Evolutionary conservation across 2,329 filamentous ascomycete genomes (phyloP).

Genomic region (Penicillium sp.): DNA sequence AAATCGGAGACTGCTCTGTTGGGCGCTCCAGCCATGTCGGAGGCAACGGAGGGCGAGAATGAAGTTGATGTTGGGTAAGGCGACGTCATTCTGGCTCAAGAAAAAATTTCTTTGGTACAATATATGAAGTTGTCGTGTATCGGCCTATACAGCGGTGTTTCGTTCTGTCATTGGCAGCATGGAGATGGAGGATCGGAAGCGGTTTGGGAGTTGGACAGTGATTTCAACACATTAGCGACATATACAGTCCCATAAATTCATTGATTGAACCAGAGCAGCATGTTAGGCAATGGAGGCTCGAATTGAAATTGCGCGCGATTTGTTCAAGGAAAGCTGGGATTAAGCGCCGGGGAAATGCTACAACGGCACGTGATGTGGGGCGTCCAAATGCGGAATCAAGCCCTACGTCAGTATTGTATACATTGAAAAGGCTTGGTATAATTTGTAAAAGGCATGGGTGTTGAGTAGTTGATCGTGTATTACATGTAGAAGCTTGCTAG

Average conservation of each 20-base stretch:
- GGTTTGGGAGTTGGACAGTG: neutral
- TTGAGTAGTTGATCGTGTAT: neutral
- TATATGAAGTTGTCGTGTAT: conserved; percentile 7
- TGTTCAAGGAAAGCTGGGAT: conserved; percentile 10
- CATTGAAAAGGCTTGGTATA: neutral
- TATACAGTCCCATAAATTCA: neutral
- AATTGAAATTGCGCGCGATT: conserved; percentile 14
- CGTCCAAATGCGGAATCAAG: conserved; percentile 18
- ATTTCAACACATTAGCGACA: conserved; percentile 5
- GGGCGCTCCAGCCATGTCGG: conserved; percentile 26
- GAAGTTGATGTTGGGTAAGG: conserved; percentile 33
- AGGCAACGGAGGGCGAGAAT: conserved; percentile 30
- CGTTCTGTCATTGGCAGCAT: conserved; percentile 7
- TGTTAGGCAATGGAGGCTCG: conserved; percentile 11
- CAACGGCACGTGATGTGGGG: conserved; percentile 25
- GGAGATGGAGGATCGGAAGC: neutral
- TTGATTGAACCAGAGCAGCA: neutral
- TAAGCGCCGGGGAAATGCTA: conserved; percentile 16
- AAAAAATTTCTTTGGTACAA: neutral
- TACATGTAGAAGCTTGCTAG: too few species aligned
- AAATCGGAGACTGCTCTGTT: conserved; percentile 41
- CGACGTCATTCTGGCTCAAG: conserved; percentile 28
- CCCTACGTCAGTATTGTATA: conserved; percentile 14
- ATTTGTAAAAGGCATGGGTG: neutral
- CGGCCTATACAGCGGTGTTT: conserved; percentile 7